Evolutionary conservation across 2,329 filamentous ascomycete species (phyloP).

Genomic region (Pseudogymnoascus sp.): DNA sequence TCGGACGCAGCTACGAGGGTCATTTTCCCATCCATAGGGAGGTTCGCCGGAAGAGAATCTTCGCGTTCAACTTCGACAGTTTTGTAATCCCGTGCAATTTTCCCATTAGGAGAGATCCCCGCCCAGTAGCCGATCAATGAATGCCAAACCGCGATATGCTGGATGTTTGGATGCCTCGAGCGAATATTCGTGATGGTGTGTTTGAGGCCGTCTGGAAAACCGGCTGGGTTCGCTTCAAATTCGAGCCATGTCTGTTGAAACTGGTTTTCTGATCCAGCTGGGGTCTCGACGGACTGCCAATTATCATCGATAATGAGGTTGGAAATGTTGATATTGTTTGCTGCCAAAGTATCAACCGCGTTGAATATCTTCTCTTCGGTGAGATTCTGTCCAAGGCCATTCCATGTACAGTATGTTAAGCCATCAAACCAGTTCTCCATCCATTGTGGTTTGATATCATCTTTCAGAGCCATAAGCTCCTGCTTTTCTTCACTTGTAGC

Average conservation of each 20-base stretch:
- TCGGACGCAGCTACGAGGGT: slow-evolving; percentile 69
- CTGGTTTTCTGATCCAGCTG: slow-evolving; percentile 37
- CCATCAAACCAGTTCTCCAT: slow-evolving; percentile 86
- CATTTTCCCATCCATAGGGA: slow-evolving; percentile 56
- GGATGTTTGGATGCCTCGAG: slow-evolving; percentile 60
- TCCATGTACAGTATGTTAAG: slow-evolving; percentile 96
- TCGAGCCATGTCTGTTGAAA: slow-evolving; percentile 63
- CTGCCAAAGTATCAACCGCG: slow-evolving; percentile 64
- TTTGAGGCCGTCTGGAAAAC: slow-evolving; percentile 76
- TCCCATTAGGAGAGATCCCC: slow-evolving; percentile 67
- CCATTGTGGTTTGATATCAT: slow-evolving; percentile 57
- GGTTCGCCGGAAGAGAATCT: slow-evolving; percentile 38
- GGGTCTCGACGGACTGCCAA: slow-evolving; percentile 70
- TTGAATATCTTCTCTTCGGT: slow-evolving; percentile 72
- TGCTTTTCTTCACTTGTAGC: slow-evolving; percentile 36
- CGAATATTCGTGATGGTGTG: slow-evolving; percentile 63
- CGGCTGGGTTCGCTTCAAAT: slow-evolving; percentile 75
- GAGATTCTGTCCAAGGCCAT: slow-evolving; percentile 75
- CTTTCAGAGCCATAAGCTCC: slow-evolving; percentile 40
- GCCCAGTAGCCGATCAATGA: slow-evolving; percentile 86
- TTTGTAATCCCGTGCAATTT: slow-evolving; percentile 71
- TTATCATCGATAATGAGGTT: slow-evolving; percentile 96
- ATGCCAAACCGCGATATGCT: slow-evolving; percentile 91
- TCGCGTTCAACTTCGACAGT: slow-evolving; percentile 54
- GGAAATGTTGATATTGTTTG: slow-evolving; percentile 67